A percentile compares a stretch with the other conserved stretches of the same genome.
These are phyloP conservation scores for Fraxinus platypoda DNA, from an alignment of 305 asterid species.

Conservation along the genomic window DNA sequence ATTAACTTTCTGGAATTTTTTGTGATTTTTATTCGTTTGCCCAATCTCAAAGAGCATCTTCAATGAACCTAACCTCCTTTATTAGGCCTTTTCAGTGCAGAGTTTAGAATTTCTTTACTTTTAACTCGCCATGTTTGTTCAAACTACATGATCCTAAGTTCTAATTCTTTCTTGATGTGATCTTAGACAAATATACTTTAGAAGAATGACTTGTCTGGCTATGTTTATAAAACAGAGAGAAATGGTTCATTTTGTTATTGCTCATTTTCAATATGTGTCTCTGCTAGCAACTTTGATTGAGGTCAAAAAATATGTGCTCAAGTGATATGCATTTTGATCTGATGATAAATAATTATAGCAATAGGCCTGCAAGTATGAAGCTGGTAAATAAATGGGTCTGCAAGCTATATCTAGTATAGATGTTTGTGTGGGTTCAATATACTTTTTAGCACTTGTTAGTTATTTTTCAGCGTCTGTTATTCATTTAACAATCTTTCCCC, in stretches of 20 bases:
- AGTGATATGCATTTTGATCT: neutral
- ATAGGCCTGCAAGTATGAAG: constrained; percentile 22
- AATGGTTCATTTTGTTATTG: neutral
- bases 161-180: neutral
- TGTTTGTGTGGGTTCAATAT: neutral
- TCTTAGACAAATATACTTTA: neutral
- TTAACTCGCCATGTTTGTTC: neutral
- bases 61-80: neutral
- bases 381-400: constrained; percentile 21
- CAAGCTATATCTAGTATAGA: neutral
- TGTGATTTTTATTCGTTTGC: neutral
- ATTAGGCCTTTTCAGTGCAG: neutral
- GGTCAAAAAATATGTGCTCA: neutral
- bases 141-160: neutral
- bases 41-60: neutral
- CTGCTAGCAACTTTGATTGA: neutral
- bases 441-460: neutral
- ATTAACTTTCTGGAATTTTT: neutral
- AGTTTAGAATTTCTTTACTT: neutral
- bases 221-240: neutral
- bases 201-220: neutral
- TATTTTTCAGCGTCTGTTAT: neutral
- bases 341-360: neutral
- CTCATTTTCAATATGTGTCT: neutral
- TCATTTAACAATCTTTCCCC: neutral